These are phyloP conservation scores for Erodium trifolium DNA, from an alignment of 441 rosid species.

Conservation along the genomic window DNA sequence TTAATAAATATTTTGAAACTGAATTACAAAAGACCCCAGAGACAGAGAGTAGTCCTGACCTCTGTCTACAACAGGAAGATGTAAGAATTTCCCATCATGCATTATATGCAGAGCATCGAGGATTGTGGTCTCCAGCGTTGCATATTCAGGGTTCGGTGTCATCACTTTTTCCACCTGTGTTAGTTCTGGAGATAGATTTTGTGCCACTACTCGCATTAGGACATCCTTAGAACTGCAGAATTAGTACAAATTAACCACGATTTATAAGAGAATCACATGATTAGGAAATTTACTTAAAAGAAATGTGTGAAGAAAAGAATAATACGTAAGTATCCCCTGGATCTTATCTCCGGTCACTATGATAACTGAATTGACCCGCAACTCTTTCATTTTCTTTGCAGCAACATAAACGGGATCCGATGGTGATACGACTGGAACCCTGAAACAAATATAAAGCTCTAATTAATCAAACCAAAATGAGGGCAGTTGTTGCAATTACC, in stretches of 20 bases:
- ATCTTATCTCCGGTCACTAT: constrained; percentile 66
- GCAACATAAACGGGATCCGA: constrained; percentile 65
- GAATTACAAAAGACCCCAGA: neutral
- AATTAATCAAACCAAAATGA: neutral
- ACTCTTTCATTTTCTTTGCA: constrained; percentile 84
- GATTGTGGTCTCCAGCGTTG: constrained; percentile 71
- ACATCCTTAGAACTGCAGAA: constrained; percentile 76
- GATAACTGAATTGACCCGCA: constrained; percentile 62
- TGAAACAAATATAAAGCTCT: constrained; percentile 27
- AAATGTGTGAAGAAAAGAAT: neutral
- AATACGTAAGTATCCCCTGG: constrained; percentile 73
- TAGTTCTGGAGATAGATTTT: constrained; percentile 61
- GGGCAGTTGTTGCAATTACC: too few relatives aligned
- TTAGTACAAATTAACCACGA: neutral
- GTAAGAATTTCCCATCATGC: constrained; percentile 96
- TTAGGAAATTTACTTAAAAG: neutral
- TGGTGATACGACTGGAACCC: constrained; percentile 77
- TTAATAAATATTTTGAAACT: neutral
- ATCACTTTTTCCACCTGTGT: constrained; percentile 82
- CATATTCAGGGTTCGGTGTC: constrained; percentile 96
- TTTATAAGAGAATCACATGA: neutral
- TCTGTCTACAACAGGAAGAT: constrained; percentile 82
- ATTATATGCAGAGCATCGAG: constrained; percentile 87
- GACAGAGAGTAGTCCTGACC: constrained; percentile 33
- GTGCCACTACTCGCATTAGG: constrained; percentile 84